Base-by-base conservation (phyloP, 176 grass and related monocot genomes). In the Triticum aestivum region DNA sequence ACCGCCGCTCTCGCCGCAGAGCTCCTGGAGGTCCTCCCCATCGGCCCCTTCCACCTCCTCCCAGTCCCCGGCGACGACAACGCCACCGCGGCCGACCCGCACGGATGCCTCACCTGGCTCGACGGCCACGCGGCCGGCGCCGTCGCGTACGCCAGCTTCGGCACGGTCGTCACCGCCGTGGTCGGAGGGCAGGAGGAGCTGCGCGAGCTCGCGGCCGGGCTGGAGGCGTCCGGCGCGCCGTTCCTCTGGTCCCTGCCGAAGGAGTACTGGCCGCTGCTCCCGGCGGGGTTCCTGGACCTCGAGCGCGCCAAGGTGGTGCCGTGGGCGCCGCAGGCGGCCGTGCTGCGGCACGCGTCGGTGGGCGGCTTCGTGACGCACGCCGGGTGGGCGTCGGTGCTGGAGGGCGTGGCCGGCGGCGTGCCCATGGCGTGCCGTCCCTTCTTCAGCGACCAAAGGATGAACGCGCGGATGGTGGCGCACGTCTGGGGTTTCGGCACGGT, bases 101-200 rank as follows among this genome's bases (percentile, higher is more conserved):
- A 87, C 69, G 69, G 78, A 17, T 94, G 89, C 89, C 81, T 91
- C 73, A 33, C 92, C 1, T 91, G 92, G 92, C 87, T 94, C 1
- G 82, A 79, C 27, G 32, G 67, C 29, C 87, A 83, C 51, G 2
- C 27, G 0, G 3, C 82, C 0, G 30, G 78, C 45, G n/a, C 67
- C 39, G 87, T 88, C 3, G 89, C 45, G 85, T 94, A 91, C 87
- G 85, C 89, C 20, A 65, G 82, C 82, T 92, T 94, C 62, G 85
- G 92, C 61, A 89, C 85, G 13, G 59, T 89, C 7, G 69, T 32
- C 27, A 30, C 63, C 6, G 65, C 63, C 7, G 17, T n/a, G 5
- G 69, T 70, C 0, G 9, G n/a, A 0, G 52, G 52, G 0, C 69
- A 69, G 1, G 76, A 65, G 3, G 92, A 94, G 81, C 80, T 94